phyloP scores from a whole-genome alignment of 768 basidiomycete genomes.

The Tulasnella sp. region DNA sequence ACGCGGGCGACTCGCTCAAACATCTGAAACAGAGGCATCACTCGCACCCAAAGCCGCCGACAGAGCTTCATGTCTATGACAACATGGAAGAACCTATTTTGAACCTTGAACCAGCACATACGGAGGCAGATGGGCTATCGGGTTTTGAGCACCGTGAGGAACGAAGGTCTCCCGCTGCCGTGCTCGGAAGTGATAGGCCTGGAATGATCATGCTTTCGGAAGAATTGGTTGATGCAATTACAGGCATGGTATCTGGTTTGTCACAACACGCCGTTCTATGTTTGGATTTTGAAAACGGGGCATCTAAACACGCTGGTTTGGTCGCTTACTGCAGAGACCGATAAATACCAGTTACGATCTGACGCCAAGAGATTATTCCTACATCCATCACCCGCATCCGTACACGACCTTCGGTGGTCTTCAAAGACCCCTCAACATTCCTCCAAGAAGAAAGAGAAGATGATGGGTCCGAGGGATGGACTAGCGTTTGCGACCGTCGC shows the following conservation, averaged over 20 bases:
- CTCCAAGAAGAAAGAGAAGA: constrained; percentile 9
- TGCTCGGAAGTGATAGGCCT: constrained; percentile 62
- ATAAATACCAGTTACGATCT: constrained; percentile 52
- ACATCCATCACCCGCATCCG: constrained; percentile 27
- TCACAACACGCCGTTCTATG: constrained; percentile 11
- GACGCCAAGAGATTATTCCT: constrained; percentile 65
- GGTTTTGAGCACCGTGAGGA: constrained; percentile 26
- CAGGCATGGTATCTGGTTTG: constrained; percentile 40
- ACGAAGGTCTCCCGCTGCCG: constrained; percentile 70
- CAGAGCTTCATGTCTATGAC: constrained; percentile 8
- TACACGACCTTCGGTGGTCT: constrained; percentile 19
- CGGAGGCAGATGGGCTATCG: constrained; percentile 27
- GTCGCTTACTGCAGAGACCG: constrained; percentile 44
- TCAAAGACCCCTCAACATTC: constrained; percentile 10
- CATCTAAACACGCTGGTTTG: no score
- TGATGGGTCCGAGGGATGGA: constrained; percentile 43
- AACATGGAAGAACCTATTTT: constrained; percentile 24
- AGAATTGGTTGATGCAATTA: constrained; percentile 59
- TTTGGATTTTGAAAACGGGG: no score
- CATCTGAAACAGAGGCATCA: not conserved
- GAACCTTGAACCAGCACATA: constrained; percentile 26
- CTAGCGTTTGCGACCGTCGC: constrained; percentile 78
- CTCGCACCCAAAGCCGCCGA: constrained; percentile 7
- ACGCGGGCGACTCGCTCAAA: constrained; percentile 54
- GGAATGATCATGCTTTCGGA: constrained; percentile 62